Conservation (phyloP, 2,329 filamentous ascomycete species). For the Alternaria consortialis region DNA sequence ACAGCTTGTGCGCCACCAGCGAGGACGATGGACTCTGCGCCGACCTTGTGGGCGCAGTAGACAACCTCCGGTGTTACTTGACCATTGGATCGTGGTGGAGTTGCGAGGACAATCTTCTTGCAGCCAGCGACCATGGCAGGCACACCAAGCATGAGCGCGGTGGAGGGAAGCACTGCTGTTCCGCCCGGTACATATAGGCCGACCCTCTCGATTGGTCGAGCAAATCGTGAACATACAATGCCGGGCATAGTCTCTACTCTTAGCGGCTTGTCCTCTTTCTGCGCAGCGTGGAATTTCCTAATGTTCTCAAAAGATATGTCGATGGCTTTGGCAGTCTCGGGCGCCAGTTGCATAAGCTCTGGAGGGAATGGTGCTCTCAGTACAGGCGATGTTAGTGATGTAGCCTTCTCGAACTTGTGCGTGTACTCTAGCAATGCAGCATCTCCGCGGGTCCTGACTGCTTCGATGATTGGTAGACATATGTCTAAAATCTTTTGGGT, state of each 20-base stretch:
- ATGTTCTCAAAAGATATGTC: slow-evolving; percentile 96
- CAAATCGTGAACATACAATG: slow-evolving; percentile 92
- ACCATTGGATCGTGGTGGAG: slow-evolving; percentile 87
- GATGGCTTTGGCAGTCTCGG: slow-evolving; percentile 90
- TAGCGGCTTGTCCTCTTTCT: slow-evolving; percentile 83
- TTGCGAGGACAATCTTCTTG: slow-evolving; percentile 91
- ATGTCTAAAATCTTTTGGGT: slow-evolving; percentile 94
- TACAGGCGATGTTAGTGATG: slow-evolving; percentile 86
- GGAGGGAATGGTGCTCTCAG: slow-evolving; percentile 87
- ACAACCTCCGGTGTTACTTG: slow-evolving; percentile 96
- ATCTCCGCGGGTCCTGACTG: slow-evolving; percentile 84
- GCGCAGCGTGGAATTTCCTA: slow-evolving; percentile 88
- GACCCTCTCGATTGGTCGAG: slow-evolving; percentile 91
- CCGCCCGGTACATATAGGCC: slow-evolving; percentile 95
- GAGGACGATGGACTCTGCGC: slow-evolving; percentile 93
- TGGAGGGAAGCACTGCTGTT: slow-evolving; percentile 95
- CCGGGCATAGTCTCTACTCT: slow-evolving; percentile 97
- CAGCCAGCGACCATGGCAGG: slow-evolving; percentile 98
- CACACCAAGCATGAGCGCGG: slow-evolving; percentile 96
- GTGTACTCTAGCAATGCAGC: slow-evolving; percentile 90
- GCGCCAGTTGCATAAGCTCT: slow-evolving; percentile 82
- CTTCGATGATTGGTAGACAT: slow-evolving; percentile 88
- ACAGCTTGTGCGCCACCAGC: slow-evolving; percentile 96
- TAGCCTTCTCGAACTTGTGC: slow-evolving; percentile 97
- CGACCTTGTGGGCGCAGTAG: slow-evolving; percentile 95